These are phyloP conservation scores for Thermoascus crustaceus DNA, from an alignment of 2,329 filamentous ascomycete species.

Conservation along the genomic window DNA sequence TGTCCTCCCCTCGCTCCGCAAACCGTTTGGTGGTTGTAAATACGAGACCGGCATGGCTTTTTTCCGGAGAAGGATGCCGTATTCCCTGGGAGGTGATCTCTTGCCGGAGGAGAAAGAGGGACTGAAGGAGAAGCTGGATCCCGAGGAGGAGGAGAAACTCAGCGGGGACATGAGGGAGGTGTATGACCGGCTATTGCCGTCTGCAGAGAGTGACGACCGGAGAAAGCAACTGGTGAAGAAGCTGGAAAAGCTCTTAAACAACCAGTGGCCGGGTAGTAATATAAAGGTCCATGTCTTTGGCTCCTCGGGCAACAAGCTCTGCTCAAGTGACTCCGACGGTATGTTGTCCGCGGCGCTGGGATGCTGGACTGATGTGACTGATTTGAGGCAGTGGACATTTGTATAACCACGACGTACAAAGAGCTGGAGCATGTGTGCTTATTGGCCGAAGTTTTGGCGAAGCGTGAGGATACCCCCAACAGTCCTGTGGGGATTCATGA, in stretches of 20 bases:
- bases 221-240: conserved; percentile 73
- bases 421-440: conserved; percentile 83
- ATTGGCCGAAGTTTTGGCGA: conserved; percentile 76
- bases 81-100: conserved; percentile 74
- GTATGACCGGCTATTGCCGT: conserved; percentile 78
- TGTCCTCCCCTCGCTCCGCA: conserved; percentile 59
- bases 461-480: conserved; percentile 52
- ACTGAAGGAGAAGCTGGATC: conserved; percentile 61
- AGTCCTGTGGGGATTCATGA: background rate
- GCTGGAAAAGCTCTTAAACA: conserved; percentile 77
- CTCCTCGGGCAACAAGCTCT: conserved; percentile 92
- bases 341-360: conserved; percentile 23
- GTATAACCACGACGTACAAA: conserved; percentile 86
- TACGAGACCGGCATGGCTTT: conserved; percentile 82
- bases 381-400: conserved; percentile 71
- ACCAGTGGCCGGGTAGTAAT: conserved; percentile 82
- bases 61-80: conserved; percentile 80
- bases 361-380: conserved; percentile 11
- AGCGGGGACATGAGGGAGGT: conserved; percentile 76
- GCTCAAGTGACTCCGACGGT: conserved; percentile 95
- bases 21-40: conserved; percentile 64
- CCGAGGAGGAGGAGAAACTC: conserved; percentile 66
- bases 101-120: conserved; percentile 62
- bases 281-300: conserved; percentile 92
- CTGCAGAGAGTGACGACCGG: conserved; percentile 66